Base-by-base conservation (phyloP, 169 alveolate genomes). In the Theileria sp. region DNA sequence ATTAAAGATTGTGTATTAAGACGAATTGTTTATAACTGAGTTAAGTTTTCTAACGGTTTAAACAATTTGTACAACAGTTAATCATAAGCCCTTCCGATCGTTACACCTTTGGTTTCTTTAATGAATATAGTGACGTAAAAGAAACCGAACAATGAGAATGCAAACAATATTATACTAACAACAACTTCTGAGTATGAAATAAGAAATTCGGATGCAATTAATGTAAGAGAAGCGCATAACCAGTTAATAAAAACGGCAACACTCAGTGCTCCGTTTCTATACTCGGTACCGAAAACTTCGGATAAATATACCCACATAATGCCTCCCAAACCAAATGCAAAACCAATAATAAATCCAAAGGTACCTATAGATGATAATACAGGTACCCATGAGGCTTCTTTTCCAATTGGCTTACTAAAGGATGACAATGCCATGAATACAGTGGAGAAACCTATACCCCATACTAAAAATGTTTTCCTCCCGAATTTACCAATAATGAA, bases 251-350 rank as follows among this genome's bases (percentile, higher is more conserved):
- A 84, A 0, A 93, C 88, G 19, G 96, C 94, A 19, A 88, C 79
- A 49, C 91, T 79, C 0, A 93, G 87, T 0, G 94, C 96, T 6
- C 93, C 86, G 61, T 91, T 94, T 86, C 92, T 93, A 77, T 87
- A 87, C 75, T 94, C 96, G 0, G 92, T 73, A 0, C 96, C 94
- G 85, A 79, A 88, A 61, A 92, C 93, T 79, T 94, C 97, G 71
- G 88, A 92, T 26, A 94, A 76, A 80, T 92, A 93, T 10, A 94
- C 91, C 95, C 95, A 94, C 70, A 91, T 77, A 23, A 92, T 91
- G 0, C 96, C 94, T 21, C 97, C 97, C 66, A 90, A 86, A 0
- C 94, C 94, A 10, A 92, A 83, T 26, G 96, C 94, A 80, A 94
- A 94, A 56, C 92, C 93, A 58, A 90, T 71, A 19, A 91, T 86